These are phyloP conservation scores for Withania somnifera DNA, from an alignment of 305 asterid genomes.

Conservation along the genomic window DNA sequence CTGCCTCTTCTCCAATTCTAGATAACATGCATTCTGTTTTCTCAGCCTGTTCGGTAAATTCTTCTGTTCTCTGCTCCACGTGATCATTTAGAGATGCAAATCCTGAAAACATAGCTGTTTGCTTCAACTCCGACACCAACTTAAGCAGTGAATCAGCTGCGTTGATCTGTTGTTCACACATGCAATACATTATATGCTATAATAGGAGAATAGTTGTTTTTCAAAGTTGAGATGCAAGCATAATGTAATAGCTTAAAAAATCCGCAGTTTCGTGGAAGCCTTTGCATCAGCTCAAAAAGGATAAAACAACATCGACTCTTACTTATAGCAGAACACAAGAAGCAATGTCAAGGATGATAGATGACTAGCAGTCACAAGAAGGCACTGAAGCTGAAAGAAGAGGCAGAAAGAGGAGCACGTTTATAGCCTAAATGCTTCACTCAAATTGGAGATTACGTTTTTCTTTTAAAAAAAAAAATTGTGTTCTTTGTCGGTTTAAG, in stretches of 20 bases:
- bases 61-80: constrained; percentile 70
- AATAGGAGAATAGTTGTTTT: background rate
- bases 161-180: constrained; percentile 48
- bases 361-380: background rate
- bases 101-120: constrained; percentile 81
- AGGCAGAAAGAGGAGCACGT: background rate
- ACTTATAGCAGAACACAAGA: background rate
- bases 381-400: background rate
- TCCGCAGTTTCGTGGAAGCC: background rate
- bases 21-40: constrained; percentile 41
- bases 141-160: constrained; percentile 82
- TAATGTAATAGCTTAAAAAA: background rate
- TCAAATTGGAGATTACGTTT: background rate
- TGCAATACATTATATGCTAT: background rate
- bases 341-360: background rate
- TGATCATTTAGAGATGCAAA: constrained; percentile 81
- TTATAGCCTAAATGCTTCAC: background rate
- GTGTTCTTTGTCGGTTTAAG: background rate
- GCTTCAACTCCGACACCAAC: constrained; percentile 88
- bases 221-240: background rate
- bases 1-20: constrained; percentile 79
- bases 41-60: constrained; percentile 48
- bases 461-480: background rate
- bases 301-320: background rate
- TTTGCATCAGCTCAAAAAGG: background rate